phyloP scores from a whole-genome alignment of 768 basidiomycete species.

The Tylopilus balloui region DNA sequence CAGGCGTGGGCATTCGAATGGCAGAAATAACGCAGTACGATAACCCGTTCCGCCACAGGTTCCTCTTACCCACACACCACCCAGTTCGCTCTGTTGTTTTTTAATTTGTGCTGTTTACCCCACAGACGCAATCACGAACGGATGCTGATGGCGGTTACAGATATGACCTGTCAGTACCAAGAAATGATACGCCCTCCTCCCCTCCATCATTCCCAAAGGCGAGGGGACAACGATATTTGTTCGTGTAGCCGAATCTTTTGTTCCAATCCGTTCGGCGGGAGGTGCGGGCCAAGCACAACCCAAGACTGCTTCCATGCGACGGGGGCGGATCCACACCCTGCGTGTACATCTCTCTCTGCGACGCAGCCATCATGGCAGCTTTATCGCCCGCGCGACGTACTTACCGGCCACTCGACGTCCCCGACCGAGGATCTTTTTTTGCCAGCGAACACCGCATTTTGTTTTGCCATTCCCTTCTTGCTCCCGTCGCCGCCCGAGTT shows the following conservation, averaged over 20 bases:
- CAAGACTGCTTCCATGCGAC: constrained; percentile 10
- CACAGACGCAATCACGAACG: constrained; percentile 8
- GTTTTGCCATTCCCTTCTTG: too few relatives aligned
- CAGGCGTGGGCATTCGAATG: constrained; percentile 25
- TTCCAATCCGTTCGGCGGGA: neutral
- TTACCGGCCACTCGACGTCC: neutral
- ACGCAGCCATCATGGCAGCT: constrained; percentile 3
- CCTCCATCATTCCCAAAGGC: neutral
- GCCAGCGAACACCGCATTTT: neutral
- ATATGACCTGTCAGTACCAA: neutral
- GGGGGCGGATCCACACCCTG: constrained; percentile 19
- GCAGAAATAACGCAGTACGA: constrained; percentile 28
- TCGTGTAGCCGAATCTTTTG: neutral
- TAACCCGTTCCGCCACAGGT: constrained; percentile 11
- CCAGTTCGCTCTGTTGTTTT: neutral
- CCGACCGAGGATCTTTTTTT: neutral
- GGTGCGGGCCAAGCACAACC: neutral
- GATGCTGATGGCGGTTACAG: neutral
- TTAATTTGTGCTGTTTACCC: constrained; percentile 4
- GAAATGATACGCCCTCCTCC: too few relatives aligned
- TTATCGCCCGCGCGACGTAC: constrained; percentile 8
- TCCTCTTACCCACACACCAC: constrained; percentile 16
- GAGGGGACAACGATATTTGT: neutral
- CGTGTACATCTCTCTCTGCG: neutral
- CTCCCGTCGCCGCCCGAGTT: neutral